Base-by-base conservation (phyloP, 192 early-diverging fungal genomes). In the Polychytrium aggregatum region DNA sequence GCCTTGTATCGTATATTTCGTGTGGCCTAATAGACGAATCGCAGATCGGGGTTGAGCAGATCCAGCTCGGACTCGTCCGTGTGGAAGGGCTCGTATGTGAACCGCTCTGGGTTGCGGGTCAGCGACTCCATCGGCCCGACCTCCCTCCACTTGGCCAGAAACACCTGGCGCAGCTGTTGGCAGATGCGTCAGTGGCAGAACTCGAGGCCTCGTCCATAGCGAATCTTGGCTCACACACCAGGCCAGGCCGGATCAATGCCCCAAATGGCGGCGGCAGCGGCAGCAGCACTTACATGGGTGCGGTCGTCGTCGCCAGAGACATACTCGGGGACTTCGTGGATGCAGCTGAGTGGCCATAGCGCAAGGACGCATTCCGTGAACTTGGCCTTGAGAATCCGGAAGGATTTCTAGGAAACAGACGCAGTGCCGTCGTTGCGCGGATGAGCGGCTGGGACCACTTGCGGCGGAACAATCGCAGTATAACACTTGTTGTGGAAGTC, bases 341-440 rank as follows among this genome's bases (percentile, higher is more conserved):
- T 52, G 25, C 53, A 41, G 7, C 66, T 48, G n/a, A 70, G 46
- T 3, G 70, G 70, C 66, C 67, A 70, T 1, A 72, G 34, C 2
- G 56, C 38, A 30, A 64, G 33, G 10, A 69, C 50, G 22, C 46
- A 47, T 18, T 50, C 44, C 10, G 48, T 55, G 51, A 67, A 67
- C 27, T 60, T 29, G 31, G 40, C 1, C 10, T 8, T 17, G 31
- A 17, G 11, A 5, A 44, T 26, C 33, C 36, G 18, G 7, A 18
- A 0, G 13, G 24, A 14, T 9, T 16, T 2, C 13, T 14, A 3
- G 25, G 16, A 13, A 38, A 2, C 38, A 39, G 28, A 21, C 10
- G 45, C 6, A 16, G 29, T 34, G 20, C 22, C 18, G 6, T 33
- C 9, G 25, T 18, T 22, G 37, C 38, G 14, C 38, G 28, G 17